phyloP scores from a whole-genome alignment of 768 basidiomycete genomes.

The Hericium erinaceus region DNA sequence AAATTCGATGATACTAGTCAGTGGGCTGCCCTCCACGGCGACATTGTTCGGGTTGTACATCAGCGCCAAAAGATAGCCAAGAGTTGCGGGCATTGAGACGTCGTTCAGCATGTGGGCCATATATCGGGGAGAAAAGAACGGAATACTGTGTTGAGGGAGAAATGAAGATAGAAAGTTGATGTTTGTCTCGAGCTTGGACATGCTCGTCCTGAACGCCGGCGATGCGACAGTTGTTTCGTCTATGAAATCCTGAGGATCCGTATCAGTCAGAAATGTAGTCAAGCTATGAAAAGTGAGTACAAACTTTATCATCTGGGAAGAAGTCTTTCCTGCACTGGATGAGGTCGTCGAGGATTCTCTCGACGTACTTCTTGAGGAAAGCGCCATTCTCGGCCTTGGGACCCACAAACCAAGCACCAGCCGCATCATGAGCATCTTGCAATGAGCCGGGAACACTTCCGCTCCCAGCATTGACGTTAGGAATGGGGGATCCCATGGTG shows the following conservation, averaged over 20 bases:
- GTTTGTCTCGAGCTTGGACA: conserved; percentile 15
- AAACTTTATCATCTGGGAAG: conserved; percentile 22
- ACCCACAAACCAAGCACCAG: conserved; percentile 31
- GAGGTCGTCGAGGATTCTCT: conserved; percentile 18
- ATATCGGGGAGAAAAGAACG: conserved; percentile 33
- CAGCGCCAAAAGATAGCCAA: conserved; percentile 18
- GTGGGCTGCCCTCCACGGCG: conserved; percentile 30
- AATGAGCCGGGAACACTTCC: conserved; percentile 1
- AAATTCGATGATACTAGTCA: conserved; percentile 30
- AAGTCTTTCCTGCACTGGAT: conserved; percentile 19
- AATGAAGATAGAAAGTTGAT: conserved; percentile 11
- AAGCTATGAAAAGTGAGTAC: not conserved
- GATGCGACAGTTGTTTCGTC: conserved; percentile 12
- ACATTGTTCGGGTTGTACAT: conserved; percentile 37
- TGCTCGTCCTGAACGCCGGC: conserved; percentile 14
- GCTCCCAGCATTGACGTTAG: not conserved
- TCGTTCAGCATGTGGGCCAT: conserved; percentile 32
- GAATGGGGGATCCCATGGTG: not conserved
- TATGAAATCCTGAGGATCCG: conserved; percentile 16
- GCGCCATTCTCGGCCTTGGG: conserved; percentile 30
- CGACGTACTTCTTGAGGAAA: conserved; percentile 20
- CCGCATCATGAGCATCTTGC: conserved; percentile 15
- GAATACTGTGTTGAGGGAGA: conserved; percentile 25
- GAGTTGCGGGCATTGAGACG: conserved; percentile 20
- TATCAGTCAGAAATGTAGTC: no score